Evolutionary conservation across 208 protist genomes (phyloP), one percentile per base, ranked within the genome.

Genomic region (Porcisia deanei): DNA sequence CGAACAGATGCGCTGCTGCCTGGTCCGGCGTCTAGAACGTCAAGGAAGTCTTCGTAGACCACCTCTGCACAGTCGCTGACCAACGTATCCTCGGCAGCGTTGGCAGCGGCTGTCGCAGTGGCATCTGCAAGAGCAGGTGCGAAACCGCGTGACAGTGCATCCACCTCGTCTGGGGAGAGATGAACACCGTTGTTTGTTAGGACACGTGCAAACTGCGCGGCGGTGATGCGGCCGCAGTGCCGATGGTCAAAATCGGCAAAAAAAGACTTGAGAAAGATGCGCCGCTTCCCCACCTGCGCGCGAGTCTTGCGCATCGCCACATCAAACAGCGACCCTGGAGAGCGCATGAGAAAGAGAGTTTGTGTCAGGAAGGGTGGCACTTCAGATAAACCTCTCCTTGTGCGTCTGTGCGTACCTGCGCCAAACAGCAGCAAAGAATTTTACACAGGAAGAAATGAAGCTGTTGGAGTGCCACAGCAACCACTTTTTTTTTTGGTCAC

Each of bases 161-260:
- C 63, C 53, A 86, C 70, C 66, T 96, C 88, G 0, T 76, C 85
- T n/a, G 86, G 76, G 10, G 57, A 84, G 39, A 96, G 85, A 37
- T 78, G 69, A 67, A 96, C 81, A 45, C 84, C 54, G 70, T 91
- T 91, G 41, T 82, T 79, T 20, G 82, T 84, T 47, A 96, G 76
- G 3, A 86, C 90, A 20, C 92, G 90, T 8, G 85, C 80, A 49
- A 98, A 95, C 74, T 98, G 94, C 22, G 63, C 77, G 37, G 75
- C 79, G 3, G 94, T 97, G 71, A 98, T 85, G 45, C 93, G 83
- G 39, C 92, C 94, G 57, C 83, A 84, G 72, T 81, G 81, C 7
- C 97, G 88, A 18, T 64, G 78, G 61, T 98, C 95, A 73, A 93
- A 98, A 77, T 98, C 95, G 18, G 80, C 66, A 68, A 98, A 96